Evolutionary conservation across 176 grass and related monocot species (phyloP).

Genomic region (Carex littledalei): DNA sequence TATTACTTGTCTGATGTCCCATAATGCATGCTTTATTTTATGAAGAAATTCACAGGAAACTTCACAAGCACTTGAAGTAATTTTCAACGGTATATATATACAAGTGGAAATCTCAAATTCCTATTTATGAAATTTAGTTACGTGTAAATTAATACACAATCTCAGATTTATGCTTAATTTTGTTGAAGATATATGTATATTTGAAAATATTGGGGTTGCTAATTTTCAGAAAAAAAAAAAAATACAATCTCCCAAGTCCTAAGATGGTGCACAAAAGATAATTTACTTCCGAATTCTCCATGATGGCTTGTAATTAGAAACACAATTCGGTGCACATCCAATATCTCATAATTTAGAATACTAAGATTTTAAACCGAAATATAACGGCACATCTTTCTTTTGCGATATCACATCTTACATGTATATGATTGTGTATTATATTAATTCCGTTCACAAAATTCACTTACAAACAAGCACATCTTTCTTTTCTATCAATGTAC

Average conservation of each 20-base stretch:
- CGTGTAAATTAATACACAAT: neutral
- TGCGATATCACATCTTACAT: too few relatives aligned
- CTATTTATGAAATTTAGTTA: neutral
- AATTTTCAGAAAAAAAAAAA: too few relatives aligned
- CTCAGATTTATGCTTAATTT: neutral
- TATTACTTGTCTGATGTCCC: neutral
- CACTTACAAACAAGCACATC: neutral
- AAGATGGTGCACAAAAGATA: too few relatives aligned
- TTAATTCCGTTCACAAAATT: neutral
- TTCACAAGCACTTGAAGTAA: neutral
- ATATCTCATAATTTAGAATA: too few relatives aligned
- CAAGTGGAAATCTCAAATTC: neutral
- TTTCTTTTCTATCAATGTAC: too few relatives aligned
- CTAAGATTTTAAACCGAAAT: too few relatives aligned
- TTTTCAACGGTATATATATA: neutral
- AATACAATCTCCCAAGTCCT: too few relatives aligned
- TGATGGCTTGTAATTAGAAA: too few relatives aligned
- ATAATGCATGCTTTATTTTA: neutral
- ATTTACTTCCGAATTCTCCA: too few relatives aligned
- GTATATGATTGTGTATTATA: neutral
- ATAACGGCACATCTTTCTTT: too few relatives aligned
- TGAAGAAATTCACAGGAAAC: neutral
- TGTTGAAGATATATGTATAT: neutral
- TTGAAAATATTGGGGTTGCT: too few relatives aligned
- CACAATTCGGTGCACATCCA: too few relatives aligned